phyloP scores from a whole-genome alignment of 2,329 filamentous ascomycete genomes.

The Cladophialophora carrionii region DNA sequence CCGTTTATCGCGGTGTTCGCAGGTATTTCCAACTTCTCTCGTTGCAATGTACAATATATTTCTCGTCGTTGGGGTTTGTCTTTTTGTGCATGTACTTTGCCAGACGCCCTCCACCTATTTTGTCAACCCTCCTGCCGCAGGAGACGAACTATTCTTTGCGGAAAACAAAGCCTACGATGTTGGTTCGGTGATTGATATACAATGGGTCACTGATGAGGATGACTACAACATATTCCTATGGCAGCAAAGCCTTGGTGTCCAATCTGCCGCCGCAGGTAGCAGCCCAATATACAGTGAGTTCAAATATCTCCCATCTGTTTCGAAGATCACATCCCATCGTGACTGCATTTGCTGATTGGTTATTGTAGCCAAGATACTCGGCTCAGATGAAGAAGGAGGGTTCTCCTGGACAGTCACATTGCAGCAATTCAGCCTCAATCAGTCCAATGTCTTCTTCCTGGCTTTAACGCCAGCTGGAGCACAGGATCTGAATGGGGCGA shows the following conservation, averaged over 20 bases:
- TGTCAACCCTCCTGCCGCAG: not conserved
- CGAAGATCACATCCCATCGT: not conserved
- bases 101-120: not conserved
- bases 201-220: slow-evolving; percentile 2
- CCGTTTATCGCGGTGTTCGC: not conserved
- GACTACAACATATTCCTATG: slow-evolving; percentile 3
- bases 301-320: not conserved
- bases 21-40: not conserved
- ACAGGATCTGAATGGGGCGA: slow-evolving; percentile 1
- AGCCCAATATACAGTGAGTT: not conserved
- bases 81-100: not conserved
- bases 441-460: slow-evolving; percentile 4
- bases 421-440: slow-evolving; percentile 3
- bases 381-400: slow-evolving; percentile 4
- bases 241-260: slow-evolving; percentile 1
- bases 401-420: slow-evolving; percentile 1
- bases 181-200: slow-evolving; percentile 2
- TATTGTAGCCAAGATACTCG: not conserved
- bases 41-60: not conserved
- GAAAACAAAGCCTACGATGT: not conserved
- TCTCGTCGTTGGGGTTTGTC: not conserved
- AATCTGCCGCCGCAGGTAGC: not conserved
- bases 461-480: not conserved
- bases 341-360: not conserved
- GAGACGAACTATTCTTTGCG: not conserved